phyloP scores from a whole-genome alignment of 2,329 filamentous ascomycete genomes.

The Myriosclerotinia scirpicola region DNA sequence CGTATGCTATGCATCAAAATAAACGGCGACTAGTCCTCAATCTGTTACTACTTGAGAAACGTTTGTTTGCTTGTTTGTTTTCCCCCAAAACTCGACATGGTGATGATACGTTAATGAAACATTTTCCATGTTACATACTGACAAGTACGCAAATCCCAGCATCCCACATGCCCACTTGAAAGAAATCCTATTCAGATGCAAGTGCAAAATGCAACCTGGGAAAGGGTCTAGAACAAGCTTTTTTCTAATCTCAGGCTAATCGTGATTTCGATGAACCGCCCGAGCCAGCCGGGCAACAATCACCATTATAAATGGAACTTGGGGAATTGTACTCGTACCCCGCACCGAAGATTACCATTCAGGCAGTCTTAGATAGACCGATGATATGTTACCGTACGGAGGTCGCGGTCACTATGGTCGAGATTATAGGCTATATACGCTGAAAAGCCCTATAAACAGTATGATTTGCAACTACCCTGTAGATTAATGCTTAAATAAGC shows the following conservation, averaged over 20 bases:
- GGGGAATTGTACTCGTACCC: conserved; percentile 1
- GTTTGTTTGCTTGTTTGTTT: conserved; percentile 1
- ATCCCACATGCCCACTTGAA: conserved; percentile 8
- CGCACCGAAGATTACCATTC: conserved; percentile 3
- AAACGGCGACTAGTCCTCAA: neutral
- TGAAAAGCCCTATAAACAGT: too few species aligned
- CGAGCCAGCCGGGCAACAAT: conserved; percentile 9
- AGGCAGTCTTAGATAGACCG: conserved; percentile 3
- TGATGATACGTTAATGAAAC: conserved; percentile 14
- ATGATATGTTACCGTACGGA: neutral
- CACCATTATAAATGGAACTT: conserved; percentile 3
- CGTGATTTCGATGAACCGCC: neutral
- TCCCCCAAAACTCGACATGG: neutral
- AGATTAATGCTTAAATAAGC: too few species aligned
- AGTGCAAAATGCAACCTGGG: neutral
- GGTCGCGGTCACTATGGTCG: too few species aligned
- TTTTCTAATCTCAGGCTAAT: conserved; percentile 3
- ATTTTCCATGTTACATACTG: conserved; percentile 15
- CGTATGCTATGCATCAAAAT: neutral
- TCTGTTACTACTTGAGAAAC: neutral
- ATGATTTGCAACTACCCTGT: too few species aligned
- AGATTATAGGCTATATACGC: too few species aligned
- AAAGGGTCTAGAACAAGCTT: conserved; percentile 15
- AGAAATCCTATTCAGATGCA: neutral
- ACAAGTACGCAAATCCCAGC: neutral